phyloP scores from a whole-genome alignment of 345 rosid species.

The Eucalyptus sideroxylon region DNA sequence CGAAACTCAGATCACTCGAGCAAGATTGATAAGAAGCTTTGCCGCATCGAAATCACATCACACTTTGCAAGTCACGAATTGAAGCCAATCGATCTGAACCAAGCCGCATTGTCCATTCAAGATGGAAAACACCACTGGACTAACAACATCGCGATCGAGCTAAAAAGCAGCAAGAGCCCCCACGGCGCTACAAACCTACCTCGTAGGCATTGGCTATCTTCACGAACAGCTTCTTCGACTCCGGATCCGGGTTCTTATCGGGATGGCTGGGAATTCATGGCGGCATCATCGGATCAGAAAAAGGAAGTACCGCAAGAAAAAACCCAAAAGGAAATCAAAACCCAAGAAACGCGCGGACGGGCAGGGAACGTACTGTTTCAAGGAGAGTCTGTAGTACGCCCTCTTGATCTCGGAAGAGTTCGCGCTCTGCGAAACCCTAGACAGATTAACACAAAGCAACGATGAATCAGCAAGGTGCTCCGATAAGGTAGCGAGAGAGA shows the following conservation, averaged over 20 bases:
- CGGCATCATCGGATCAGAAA: background rate
- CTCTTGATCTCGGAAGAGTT: conserved; percentile 91
- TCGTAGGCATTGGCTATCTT: conserved; percentile 97
- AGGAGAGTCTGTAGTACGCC: conserved; percentile 87
- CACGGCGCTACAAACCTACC: conserved; percentile 36
- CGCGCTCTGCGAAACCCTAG: conserved; percentile 77
- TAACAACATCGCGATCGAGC: no score
- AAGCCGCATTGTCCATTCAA: background rate
- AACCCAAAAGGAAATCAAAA: background rate
- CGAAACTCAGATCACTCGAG: background rate
- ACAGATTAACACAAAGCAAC: background rate
- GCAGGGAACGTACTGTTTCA: conserved; percentile 49
- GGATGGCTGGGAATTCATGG: conserved; percentile 45
- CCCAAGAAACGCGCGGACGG: background rate
- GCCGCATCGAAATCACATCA: background rate
- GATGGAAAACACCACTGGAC: background rate
- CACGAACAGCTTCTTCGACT: conserved; percentile 75
- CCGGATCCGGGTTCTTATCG: conserved; percentile 97
- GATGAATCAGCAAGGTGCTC: background rate
- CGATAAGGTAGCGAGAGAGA: background rate
- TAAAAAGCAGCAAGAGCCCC: no score
- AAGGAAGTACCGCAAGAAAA: background rate
- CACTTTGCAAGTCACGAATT: background rate
- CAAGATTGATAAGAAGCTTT: rapidly evolving
- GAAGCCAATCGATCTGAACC: background rate